Evolutionary conservation across 2,329 filamentous ascomycete genomes (phyloP), one percentile per base, ranked within the genome.

Genomic region (Claviceps fusiformis): DNA sequence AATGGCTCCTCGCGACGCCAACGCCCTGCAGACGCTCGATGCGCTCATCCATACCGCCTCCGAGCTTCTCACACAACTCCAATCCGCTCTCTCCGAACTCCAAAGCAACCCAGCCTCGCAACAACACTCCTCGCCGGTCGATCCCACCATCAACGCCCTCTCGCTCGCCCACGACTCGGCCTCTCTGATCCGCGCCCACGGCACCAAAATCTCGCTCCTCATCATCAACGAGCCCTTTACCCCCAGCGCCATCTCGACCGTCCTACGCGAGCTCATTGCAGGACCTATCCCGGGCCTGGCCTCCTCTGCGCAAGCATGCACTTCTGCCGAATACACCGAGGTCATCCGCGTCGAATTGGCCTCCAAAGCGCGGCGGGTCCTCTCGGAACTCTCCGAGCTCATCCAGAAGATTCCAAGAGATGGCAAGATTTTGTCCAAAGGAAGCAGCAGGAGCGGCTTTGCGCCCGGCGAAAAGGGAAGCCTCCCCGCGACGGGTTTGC

Each of bases 201-300:
- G 85, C 1, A 95, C 90, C 6, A 95, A 95, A 59, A 77, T 96
- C 31, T 92, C 88, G 0, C 83, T 96, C 0, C 79, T 97, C 13
- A 80, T 93, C 1, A 86, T 95, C 64, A 95, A 88, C 64, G 80
- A 88, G 19, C 91, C 92, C 0, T 95, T 95, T 61, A 93, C 90
- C 0, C 83, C 88, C 0, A 83, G 84, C 0, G 91, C 89, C 5
- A 76, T 95, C 39, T 72, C 71, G 10, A 83, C 78, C 29, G 82
- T 95, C 15, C 72, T 96, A 5, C 77, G 80, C 39, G 83, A 90
- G 56, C 76, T 95, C n/a, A 77, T 84, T 27, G 76, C 80, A 13
- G 83, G 82, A 0, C 82, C 87, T n/a, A 75, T 95, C 0, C 86
- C 88, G 0, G 87, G 82, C 3, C 75, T 95, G 29, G 82, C 88